Base-by-base conservation (phyloP, 768 basidiomycete species). In the Termitomyces titanicus region DNA sequence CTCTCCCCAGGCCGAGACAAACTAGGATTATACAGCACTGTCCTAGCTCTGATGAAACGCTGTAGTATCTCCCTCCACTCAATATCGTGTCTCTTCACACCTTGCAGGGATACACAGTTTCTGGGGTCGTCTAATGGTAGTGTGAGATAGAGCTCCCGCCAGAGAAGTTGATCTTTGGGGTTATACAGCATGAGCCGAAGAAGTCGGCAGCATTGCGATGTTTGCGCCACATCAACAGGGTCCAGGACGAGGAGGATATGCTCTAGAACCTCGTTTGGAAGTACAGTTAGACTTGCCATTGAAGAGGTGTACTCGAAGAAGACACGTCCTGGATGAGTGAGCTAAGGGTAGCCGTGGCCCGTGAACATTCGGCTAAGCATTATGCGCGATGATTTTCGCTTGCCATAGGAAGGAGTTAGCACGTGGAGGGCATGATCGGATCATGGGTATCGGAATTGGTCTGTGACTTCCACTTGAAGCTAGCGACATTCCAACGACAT, bases 111-210 rank as follows among this genome's bases (percentile, higher is more conserved):
- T 5, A 80, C 61, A 44, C 83, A 79, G n/a, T 51, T 49, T 9
- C 83, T 71, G 1, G 83, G 86, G 61, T 90, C 86, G 55, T 90
- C 89, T 53, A 88, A 75, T 0, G 79, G 74, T 53, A 83, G 79
- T 0, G 68, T 61, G 40, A 91, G 82, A 66, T 89, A 91, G 5
- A 90, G 73, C 9, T 68, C 70, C 8, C 85, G 78, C 89, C 89
- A 91, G 35, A 88, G 68, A 46, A 80, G 70, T 25, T 71, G 71
- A 58, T 80, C 74, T 9, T 69, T 68, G 2, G 74, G 58, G 40
- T 65, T 50, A 60, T 86, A 84, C 22, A 88, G 66, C 54, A 83
- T 58, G 3, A 60, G 62, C 52, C 72, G 68, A 47, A 79, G 71
- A 15, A 63, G 57, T 4, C 68, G 70, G 60, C 79, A 83, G 12